A percentile compares a stretch with the other conserved stretches of the same genome.
Evolutionary conservation across 495 filamentous ascomycete genomes (phyloP).

Genomic region (Penicillium coffeae): DNA sequence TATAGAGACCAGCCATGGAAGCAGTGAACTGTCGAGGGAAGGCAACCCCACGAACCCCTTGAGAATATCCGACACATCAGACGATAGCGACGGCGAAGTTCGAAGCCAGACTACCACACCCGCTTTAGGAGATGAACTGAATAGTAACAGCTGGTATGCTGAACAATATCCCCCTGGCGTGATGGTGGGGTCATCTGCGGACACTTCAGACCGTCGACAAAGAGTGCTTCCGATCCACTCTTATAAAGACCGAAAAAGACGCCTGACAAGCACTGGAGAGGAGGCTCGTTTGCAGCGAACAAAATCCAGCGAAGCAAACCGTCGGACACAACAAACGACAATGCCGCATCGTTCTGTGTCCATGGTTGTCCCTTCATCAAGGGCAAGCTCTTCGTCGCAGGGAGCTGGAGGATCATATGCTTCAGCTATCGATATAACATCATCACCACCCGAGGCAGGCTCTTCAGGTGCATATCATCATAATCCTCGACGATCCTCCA

Average conservation of each 20-base stretch:
- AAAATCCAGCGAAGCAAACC: slow-evolving; percentile 14
- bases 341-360: slow-evolving; percentile 22
- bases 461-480: slow-evolving; percentile 7
- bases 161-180: too few species aligned
- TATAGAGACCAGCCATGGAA: not conserved
- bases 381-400: slow-evolving; percentile 4
- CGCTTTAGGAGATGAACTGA: not conserved
- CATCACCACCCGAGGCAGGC: slow-evolving; percentile 23
- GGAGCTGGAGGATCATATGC: slow-evolving; percentile 29
- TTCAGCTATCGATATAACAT: slow-evolving; percentile 37
- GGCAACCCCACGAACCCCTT: not conserved
- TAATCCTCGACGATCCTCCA: not conserved
- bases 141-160: too few species aligned
- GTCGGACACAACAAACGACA: not conserved
- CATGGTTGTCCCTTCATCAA: slow-evolving; percentile 15
- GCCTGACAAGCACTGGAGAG: slow-evolving; percentile 28
- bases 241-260: slow-evolving; percentile 28
- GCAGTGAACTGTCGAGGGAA: not conserved
- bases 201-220: too few species aligned
- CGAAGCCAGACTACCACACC: not conserved
- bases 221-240: slow-evolving; percentile 10
- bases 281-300: slow-evolving; percentile 24
- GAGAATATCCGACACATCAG: not conserved
- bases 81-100: not conserved
- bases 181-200: too few species aligned